Conservation (phyloP, 1,284 basidiomycete species). For the Moesziomyces parantarcticus region DNA sequence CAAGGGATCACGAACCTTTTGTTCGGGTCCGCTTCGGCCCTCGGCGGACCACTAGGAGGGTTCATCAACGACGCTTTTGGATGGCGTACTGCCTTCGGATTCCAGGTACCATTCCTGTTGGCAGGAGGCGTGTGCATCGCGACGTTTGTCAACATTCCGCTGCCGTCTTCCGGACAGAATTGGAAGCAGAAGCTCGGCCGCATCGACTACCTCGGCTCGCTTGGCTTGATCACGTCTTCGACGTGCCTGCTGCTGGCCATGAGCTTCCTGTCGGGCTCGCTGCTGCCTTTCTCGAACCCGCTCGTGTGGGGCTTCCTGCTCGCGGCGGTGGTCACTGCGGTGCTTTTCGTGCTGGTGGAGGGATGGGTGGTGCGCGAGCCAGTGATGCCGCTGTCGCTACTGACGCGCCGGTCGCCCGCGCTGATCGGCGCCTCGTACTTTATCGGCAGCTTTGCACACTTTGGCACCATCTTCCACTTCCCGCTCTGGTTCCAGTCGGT, state of each 20-base stretch:
- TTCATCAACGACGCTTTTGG: constrained; percentile 55
- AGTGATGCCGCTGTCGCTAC: constrained; percentile 52
- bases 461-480: constrained; percentile 73
- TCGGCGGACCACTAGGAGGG: constrained; percentile 63
- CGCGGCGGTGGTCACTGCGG: constrained; percentile 71
- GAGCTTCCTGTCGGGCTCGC: constrained; percentile 60
- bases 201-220: constrained; percentile 67
- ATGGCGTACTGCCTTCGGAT: constrained; percentile 64
- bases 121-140: constrained; percentile 65
- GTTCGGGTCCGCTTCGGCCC: constrained; percentile 64
- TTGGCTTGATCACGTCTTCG: constrained; percentile 65
- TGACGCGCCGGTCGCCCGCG: constrained; percentile 28
- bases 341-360: constrained; percentile 70
- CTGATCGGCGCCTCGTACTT: constrained; percentile 38
- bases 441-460: constrained; percentile 33
- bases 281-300: constrained; percentile 49
- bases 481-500: constrained; percentile 91
- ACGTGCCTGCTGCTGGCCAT: constrained; percentile 66
- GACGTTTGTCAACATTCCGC: constrained; percentile 68
- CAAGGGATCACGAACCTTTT: constrained; percentile 67
- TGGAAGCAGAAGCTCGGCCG: constrained; percentile 67
- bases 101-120: constrained; percentile 66
- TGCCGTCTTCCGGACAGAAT: constrained; percentile 61
- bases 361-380: constrained; percentile 69
- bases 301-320: constrained; percentile 54